phyloP scores from a whole-genome alignment of 2,329 filamentous ascomycete species.

The Neonectria magnoliae region DNA sequence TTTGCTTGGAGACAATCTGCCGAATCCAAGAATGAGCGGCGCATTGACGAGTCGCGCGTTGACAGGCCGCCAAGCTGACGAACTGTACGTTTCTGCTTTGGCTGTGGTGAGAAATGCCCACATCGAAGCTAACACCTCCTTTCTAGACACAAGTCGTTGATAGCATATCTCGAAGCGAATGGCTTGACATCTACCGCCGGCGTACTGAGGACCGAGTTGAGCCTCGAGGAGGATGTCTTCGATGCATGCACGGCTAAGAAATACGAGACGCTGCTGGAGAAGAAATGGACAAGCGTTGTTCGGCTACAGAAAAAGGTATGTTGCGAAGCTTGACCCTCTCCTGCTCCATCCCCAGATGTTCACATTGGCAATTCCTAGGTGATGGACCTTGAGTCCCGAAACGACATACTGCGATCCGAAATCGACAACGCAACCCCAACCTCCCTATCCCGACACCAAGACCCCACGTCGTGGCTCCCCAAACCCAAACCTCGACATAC shows the following conservation, averaged over 20 bases:
- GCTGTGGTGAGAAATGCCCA: too few relatives aligned
- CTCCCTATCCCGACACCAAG: constrained; percentile 81
- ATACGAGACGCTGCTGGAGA: constrained; percentile 91
- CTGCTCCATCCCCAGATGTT: background rate
- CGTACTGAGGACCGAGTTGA: constrained; percentile 77
- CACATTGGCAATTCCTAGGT: constrained; percentile 66
- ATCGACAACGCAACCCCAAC: constrained; percentile 82
- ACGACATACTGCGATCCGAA: constrained; percentile 78
- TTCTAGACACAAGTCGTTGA: constrained; percentile 93
- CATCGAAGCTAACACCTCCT: too few relatives aligned
- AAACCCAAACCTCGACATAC: constrained; percentile 80
- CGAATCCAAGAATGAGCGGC: background rate
- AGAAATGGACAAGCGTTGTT: constrained; percentile 97
- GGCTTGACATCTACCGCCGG: constrained; percentile 75
- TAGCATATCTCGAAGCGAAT: constrained; percentile 82
- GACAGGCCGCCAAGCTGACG: constrained; percentile 82
- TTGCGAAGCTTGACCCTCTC: background rate
- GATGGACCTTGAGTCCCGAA: constrained; percentile 87
- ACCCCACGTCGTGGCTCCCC: constrained; percentile 86
- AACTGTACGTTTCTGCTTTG: constrained; percentile 75
- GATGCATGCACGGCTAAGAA: constrained; percentile 86
- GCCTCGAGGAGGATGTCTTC: constrained; percentile 73
- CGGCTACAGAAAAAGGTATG: constrained; percentile 89
- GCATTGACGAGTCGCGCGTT: constrained; percentile 47
- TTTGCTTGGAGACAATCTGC: background rate